Conservation (phyloP, 148 eudicot species). For the Persicaria tinctoria region DNA sequence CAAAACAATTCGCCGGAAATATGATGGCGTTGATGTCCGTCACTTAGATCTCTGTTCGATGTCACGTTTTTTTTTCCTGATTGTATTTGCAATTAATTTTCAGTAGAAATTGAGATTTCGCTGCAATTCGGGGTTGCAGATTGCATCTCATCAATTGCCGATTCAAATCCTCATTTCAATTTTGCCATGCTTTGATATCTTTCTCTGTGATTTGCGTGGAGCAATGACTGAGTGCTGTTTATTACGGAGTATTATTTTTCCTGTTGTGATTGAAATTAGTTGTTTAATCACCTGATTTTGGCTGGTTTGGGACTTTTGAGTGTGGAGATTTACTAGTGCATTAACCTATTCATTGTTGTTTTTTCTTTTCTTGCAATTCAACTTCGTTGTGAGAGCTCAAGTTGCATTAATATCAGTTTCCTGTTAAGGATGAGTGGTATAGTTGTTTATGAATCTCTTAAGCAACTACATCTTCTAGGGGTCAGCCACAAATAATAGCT, state of each 20-base stretch:
- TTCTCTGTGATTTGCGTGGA: neutral
- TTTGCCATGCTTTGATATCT: neutral
- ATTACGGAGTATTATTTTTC: neutral
- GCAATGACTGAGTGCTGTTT: neutral
- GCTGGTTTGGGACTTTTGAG: no score
- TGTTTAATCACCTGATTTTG: no score
- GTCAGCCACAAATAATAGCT: neutral
- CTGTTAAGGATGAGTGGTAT: neutral
- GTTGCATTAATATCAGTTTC: no score
- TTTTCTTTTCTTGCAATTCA: no score
- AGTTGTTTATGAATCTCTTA: neutral
- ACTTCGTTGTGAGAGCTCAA: no score
- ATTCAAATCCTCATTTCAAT: neutral
- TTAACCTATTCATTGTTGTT: no score
- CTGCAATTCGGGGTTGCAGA: neutral
- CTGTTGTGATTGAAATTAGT: neutral
- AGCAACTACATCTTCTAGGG: neutral
- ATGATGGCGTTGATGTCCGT: neutral
- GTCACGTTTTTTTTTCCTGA: neutral
- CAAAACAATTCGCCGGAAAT: neutral
- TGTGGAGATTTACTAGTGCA: no score
- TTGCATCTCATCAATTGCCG: neutral
- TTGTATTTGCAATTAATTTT: neutral
- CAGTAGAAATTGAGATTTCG: neutral
- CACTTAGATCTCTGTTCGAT: slow-evolving; percentile 2